Percentiles rank a stretch among this genome's conserved stretches.
These are phyloP conservation scores for Begonia fuchsioides DNA, from an alignment of 306 rosid species.

Conservation along the genomic window DNA sequence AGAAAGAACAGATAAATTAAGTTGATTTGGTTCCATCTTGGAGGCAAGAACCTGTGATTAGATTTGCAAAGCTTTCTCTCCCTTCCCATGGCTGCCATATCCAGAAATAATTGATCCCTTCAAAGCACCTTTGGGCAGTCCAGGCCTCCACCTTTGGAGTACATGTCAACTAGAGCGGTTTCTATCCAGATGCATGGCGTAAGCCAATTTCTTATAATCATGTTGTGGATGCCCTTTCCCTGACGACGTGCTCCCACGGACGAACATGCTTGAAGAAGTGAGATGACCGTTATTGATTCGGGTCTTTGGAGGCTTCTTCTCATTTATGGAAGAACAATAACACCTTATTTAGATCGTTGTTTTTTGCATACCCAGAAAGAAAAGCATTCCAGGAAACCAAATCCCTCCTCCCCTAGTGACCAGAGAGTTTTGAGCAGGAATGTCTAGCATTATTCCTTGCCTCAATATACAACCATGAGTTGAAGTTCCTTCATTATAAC, in stretches of 20 bases:
- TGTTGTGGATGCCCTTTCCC: slow-evolving; percentile 13
- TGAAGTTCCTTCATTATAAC: slow-evolving; percentile 5
- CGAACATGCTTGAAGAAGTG: slow-evolving; percentile 16
- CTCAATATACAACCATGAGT: slow-evolving; percentile 13
- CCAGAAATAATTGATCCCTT: slow-evolving; percentile 10
- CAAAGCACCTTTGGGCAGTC: slow-evolving; percentile 11
- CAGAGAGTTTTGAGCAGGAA: slow-evolving; percentile 14
- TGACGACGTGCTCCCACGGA: slow-evolving; percentile 5
- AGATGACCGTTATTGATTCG: slow-evolving; percentile 10
- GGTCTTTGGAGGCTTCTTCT: slow-evolving; percentile 9
- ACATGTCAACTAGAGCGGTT: slow-evolving; percentile 16
- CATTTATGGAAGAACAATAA: slow-evolving; percentile 10
- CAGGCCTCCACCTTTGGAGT: slow-evolving; percentile 11
- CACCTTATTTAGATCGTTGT: slow-evolving; percentile 3
- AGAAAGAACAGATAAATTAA: slow-evolving; percentile 12
- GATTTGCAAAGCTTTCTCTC: slow-evolving; percentile 6
- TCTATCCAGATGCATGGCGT: slow-evolving; percentile 9
- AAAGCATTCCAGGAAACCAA: slow-evolving; percentile 16
- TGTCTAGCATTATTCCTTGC: slow-evolving; percentile 9
- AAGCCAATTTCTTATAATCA: slow-evolving; percentile 8
- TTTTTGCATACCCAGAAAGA: slow-evolving; percentile 10
- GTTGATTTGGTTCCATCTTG: slow-evolving; percentile 10
- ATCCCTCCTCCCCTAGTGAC: slow-evolving; percentile 11
- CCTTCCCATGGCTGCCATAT: slow-evolving; percentile 11
- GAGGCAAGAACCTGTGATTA: slow-evolving; percentile 10